Evolutionary conservation across 805 yeast genomes (phyloP).

Genomic region (Cyberlindnera samutprakarnensis): DNA sequence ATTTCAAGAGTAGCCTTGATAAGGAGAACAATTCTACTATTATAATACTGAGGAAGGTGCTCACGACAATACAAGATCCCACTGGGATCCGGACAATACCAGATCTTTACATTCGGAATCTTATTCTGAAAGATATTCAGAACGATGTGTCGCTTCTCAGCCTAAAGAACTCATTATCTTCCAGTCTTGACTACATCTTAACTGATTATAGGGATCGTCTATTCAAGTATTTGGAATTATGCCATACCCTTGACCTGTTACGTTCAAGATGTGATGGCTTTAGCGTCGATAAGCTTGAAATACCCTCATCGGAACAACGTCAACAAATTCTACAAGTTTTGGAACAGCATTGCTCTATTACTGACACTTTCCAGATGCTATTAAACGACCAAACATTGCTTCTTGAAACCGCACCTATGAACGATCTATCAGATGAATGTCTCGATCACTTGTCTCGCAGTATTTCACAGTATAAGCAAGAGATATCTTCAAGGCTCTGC

Average conservation of each 20-base stretch:
- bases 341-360: conserved; percentile 2
- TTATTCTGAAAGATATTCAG: conserved; percentile 17
- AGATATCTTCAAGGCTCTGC: conserved; percentile 11
- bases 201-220: conserved; percentile 25
- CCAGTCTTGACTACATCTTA: conserved; percentile 26
- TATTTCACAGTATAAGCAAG: conserved; percentile 12
- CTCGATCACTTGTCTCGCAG: conserved; percentile 4
- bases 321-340: conserved; percentile 3
- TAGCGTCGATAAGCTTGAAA: not conserved
- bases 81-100: conserved; percentile 33
- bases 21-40: conserved; percentile 23
- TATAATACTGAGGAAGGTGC: conserved; percentile 23
- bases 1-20: conserved; percentile 26
- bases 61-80: conserved; percentile 27
- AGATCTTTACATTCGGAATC: conserved; percentile 32
- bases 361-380: conserved; percentile 17
- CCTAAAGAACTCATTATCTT: conserved; percentile 24
- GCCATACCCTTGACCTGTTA: conserved; percentile 4
- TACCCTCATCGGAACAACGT: conserved; percentile 16
- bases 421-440: conserved; percentile 17
- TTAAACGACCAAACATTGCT: conserved; percentile 13
- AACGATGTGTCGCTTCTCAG: conserved; percentile 27
- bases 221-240: conserved; percentile 14
- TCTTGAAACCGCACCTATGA: conserved; percentile 15
- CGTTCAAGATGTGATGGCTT: conserved; percentile 8